These are phyloP conservation scores for Ceratocystis diversiconidia DNA, from an alignment of 2,329 filamentous ascomycete genomes.

Conservation along the genomic window DNA sequence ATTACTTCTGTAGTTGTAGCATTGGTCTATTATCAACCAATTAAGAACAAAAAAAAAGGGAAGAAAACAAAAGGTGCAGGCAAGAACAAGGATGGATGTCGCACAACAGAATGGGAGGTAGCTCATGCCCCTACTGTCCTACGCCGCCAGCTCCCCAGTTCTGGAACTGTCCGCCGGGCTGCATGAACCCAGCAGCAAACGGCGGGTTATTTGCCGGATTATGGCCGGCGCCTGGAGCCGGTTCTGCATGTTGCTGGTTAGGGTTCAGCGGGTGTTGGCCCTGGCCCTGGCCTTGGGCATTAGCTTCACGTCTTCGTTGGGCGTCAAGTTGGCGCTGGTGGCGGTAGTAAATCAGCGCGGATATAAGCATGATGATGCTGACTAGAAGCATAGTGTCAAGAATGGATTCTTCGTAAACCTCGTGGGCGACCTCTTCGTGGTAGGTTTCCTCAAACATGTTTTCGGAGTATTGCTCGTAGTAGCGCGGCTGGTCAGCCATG, in stretches of 20 bases:
- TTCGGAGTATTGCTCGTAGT: slow-evolving; percentile 50
- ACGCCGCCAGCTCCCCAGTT: slow-evolving; percentile 52
- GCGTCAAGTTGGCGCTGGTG: slow-evolving; percentile 52
- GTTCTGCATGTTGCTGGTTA: slow-evolving; percentile 20
- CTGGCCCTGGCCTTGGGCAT: background rate
- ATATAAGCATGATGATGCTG: slow-evolving; percentile 57
- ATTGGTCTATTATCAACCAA: background rate
- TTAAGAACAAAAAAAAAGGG: background rate
- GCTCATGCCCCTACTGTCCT: slow-evolving; percentile 26
- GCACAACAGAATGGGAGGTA: background rate
- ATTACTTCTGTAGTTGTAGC: too few relatives aligned
- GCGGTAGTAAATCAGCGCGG: slow-evolving; percentile 68
- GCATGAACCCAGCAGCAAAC: slow-evolving; percentile 28
- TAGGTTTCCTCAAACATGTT: slow-evolving; percentile 33
- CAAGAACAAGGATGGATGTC: background rate
- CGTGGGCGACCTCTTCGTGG: slow-evolving; percentile 45
- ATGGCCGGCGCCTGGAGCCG: slow-evolving; percentile 14
- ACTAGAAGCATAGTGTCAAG: slow-evolving; percentile 77
- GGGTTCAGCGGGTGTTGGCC: slow-evolving; percentile 18
- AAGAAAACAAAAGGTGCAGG: background rate
- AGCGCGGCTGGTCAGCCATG: slow-evolving; percentile 52
- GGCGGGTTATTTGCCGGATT: slow-evolving; percentile 16
- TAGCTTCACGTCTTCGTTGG: slow-evolving; percentile 18
- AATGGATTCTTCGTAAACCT: slow-evolving; percentile 60
- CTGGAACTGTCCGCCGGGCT: slow-evolving; percentile 50